These are phyloP conservation scores for Phytopythium vexans DNA, from an alignment of 352 stramenopile species.

Conservation along the genomic window DNA sequence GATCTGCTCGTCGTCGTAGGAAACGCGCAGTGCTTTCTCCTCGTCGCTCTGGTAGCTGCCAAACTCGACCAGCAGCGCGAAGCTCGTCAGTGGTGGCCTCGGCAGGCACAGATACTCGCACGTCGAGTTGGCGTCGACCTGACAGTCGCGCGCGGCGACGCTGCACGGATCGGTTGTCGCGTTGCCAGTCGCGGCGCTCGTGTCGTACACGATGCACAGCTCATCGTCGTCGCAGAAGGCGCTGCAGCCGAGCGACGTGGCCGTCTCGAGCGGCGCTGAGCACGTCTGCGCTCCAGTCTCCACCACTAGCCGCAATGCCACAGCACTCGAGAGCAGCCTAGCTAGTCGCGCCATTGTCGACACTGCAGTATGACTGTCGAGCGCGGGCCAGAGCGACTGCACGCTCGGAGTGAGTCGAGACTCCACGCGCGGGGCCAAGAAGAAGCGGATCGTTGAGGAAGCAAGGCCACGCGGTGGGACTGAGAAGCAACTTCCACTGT, in stretches of 20 bases:
- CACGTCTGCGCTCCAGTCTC: neutral
- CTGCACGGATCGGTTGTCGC: neutral
- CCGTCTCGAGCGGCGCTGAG: neutral
- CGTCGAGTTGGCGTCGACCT: neutral
- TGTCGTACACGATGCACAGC: neutral
- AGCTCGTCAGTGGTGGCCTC: neutral
- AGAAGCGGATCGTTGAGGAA: no score
- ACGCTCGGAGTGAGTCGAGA: no score
- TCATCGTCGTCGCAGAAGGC: neutral
- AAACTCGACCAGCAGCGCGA: neutral
- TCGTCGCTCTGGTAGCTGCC: neutral
- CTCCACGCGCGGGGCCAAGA: no score
- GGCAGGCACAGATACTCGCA: conserved; percentile 2
- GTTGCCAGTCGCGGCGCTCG: neutral
- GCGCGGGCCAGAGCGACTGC: no score
- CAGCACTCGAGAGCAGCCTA: no score
- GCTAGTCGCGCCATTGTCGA: no score
- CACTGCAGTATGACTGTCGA: no score
- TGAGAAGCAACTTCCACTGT: no score
- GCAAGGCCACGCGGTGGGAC: no score
- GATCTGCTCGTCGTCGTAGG: neutral
- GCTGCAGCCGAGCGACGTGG: neutral
- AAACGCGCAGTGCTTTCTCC: neutral
- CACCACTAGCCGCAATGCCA: no score
- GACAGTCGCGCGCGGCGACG: neutral